These are phyloP conservation scores for Aureobasidium lini DNA, from an alignment of 2,329 filamentous ascomycete species.

Conservation along the genomic window DNA sequence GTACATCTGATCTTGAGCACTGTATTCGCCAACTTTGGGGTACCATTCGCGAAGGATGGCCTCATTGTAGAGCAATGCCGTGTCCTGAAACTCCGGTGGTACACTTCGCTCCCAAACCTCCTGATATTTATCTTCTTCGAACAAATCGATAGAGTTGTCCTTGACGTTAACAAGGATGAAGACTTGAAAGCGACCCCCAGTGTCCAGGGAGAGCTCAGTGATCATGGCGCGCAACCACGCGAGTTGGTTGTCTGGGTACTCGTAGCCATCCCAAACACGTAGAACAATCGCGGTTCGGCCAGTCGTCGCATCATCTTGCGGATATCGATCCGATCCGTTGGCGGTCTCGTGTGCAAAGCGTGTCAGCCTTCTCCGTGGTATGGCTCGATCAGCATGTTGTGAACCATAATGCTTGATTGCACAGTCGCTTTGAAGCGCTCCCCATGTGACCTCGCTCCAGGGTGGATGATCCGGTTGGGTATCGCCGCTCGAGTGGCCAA, in stretches of 20 bases:
- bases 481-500: neutral
- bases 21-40: neutral
- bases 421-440: neutral
- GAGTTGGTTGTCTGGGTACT: neutral
- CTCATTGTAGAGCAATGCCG: neutral
- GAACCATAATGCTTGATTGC: neutral
- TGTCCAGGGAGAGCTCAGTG: neutral
- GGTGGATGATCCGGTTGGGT: neutral
- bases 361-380: neutral
- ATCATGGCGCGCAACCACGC: conserved; percentile 3
- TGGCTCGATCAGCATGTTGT: neutral
- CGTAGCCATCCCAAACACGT: neutral
- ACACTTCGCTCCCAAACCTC: neutral
- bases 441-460: neutral
- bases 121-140: neutral
- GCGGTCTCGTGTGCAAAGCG: neutral
- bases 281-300: neutral
- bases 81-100: neutral
- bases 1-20: neutral
- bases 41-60: neutral
- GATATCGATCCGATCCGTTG: neutral
- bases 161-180: neutral
- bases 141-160: neutral
- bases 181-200: neutral
- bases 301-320: neutral